Evolutionary conservation across 2,329 filamentous ascomycete genomes (phyloP).

Genomic region (Rutstroemia sp.): DNA sequence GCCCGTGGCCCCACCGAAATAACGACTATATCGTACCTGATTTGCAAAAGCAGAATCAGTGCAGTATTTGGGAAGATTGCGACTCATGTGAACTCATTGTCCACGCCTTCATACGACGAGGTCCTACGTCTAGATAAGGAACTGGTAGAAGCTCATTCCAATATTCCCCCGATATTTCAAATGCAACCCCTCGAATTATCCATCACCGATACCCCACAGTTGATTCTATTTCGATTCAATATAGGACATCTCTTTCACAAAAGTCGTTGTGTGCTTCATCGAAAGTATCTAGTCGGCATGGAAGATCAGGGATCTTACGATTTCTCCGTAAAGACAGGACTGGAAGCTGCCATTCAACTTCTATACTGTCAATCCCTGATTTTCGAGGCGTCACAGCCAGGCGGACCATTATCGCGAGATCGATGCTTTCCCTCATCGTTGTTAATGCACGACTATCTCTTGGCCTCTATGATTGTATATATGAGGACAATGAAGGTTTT

Average conservation of each 20-base stretch:
- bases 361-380: constrained; percentile 40
- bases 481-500: not conserved
- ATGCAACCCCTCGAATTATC: constrained; percentile 40
- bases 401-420: constrained; percentile 42
- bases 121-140: constrained; percentile 39
- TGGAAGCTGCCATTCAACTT: constrained; percentile 41
- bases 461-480: constrained; percentile 49
- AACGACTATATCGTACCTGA: constrained; percentile 48
- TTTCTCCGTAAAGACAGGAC: constrained; percentile 43
- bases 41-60: constrained; percentile 41
- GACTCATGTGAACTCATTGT: constrained; percentile 40
- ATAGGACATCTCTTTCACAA: constrained; percentile 46
- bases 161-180: constrained; percentile 40
- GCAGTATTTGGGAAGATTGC: constrained; percentile 44
- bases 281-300: constrained; percentile 41
- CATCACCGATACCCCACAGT: constrained; percentile 38
- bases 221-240: constrained; percentile 46
- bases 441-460: constrained; percentile 51
- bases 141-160: constrained; percentile 38
- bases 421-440: constrained; percentile 51
- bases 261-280: constrained; percentile 45
- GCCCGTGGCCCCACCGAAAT: constrained; percentile 50
- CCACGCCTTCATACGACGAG: constrained; percentile 40
- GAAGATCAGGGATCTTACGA: constrained; percentile 37
- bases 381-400: constrained; percentile 42